These are phyloP conservation scores for Penstemon eatonii DNA, from an alignment of 257 asterid species.

Conservation along the genomic window DNA sequence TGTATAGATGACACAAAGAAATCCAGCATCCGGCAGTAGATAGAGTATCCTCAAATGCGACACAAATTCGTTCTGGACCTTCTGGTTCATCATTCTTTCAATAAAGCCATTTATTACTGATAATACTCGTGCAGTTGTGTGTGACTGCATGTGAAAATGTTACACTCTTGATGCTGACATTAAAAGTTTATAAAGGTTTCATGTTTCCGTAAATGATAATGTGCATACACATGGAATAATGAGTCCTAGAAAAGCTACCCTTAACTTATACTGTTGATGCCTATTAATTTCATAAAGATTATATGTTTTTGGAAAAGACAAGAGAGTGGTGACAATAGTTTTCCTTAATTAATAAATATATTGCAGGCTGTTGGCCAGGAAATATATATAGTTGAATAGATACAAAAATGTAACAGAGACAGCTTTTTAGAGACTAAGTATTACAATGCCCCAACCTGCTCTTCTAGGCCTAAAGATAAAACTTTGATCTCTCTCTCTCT, in stretches of 20 bases:
- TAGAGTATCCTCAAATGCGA: neutral
- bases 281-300: too few relatives aligned
- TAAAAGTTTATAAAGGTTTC: neutral
- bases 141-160: neutral
- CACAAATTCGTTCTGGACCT: neutral
- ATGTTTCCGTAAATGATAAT: neutral
- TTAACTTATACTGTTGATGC: too few relatives aligned
- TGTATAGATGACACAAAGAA: neutral
- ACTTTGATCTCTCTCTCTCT: neutral
- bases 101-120: too few relatives aligned
- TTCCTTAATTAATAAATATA: neutral
- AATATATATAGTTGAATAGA: neutral
- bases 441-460: neutral
- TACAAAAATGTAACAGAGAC: neutral
- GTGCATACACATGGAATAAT: neutral
- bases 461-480: neutral
- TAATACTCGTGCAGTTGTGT: too few relatives aligned
- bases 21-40: conserved; percentile 9
- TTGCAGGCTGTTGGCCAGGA: neutral
- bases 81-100: too few relatives aligned
- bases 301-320: neutral
- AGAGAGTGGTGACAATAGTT: neutral
- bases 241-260: neutral
- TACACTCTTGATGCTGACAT: neutral
- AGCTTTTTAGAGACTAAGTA: neutral